phyloP scores from a whole-genome alignment of 371 early-diverging fungal genomes.

The Saksenaea vasiformis region DNA sequence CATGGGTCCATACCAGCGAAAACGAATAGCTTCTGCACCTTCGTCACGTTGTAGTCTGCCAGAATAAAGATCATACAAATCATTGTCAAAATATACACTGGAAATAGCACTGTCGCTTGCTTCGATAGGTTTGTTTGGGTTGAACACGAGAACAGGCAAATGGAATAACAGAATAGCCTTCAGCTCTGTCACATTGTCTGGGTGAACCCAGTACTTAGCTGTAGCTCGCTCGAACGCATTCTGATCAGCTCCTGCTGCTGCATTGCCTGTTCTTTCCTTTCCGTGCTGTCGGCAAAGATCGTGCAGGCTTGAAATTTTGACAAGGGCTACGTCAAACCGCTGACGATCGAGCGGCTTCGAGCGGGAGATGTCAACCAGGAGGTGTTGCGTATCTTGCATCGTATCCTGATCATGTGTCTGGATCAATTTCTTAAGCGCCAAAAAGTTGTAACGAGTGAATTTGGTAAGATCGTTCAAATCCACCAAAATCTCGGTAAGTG shows the following conservation, averaged over 20 bases:
- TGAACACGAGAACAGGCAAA: conserved; percentile 94
- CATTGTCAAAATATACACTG: conserved; percentile 96
- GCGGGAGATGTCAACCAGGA: conserved; percentile 33
- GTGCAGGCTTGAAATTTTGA: conserved; percentile 86
- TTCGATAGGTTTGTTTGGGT: conserved; percentile 68
- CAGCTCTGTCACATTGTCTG: conserved; percentile 96
- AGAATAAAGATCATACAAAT: conserved; percentile 87
- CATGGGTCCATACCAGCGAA: conserved; percentile 89
- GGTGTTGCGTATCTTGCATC: conserved; percentile 17
- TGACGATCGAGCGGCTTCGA: conserved; percentile 39
- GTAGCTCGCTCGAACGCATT: conserved; percentile 84
- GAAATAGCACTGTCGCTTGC: conserved; percentile 87
- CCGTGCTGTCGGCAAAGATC: conserved; percentile 84
- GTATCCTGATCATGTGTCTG: conserved; percentile 86
- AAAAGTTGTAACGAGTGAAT: conserved; percentile 93
- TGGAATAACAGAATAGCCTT: conserved; percentile 91
- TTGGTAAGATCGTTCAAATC: conserved; percentile 91
- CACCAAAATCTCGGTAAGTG: conserved; percentile 76
- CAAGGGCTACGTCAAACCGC: conserved; percentile 81
- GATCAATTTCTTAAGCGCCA: conserved; percentile 92
- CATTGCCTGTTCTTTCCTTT: conserved; percentile 41
- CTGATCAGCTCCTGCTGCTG: conserved; percentile 60
- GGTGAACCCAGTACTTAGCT: conserved; percentile 98
- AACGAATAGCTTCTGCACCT: conserved; percentile 89
- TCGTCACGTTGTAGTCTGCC: conserved; percentile 92